Base-by-base conservation (phyloP, 768 basidiomycete species). In the Saitozyma sp. region DNA sequence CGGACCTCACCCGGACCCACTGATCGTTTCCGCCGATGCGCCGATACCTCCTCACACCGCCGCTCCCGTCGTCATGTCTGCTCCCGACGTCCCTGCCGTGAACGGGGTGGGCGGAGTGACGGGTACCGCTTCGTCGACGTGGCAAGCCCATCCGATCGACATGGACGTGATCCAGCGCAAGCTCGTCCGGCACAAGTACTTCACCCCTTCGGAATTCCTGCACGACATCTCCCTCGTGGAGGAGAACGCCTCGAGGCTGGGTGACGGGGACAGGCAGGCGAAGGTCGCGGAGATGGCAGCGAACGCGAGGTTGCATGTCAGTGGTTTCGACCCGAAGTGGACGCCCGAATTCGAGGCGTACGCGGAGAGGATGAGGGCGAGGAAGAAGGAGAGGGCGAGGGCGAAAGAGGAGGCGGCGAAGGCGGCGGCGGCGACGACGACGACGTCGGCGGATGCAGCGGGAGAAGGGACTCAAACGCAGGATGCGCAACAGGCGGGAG, bases 281-380 rank as follows among this genome's bases (percentile, higher is more conserved):
- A 89, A 88, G 65, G 91, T 95, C 0, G 89, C 91, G 64, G 88
- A 91, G 45, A 91, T 99, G 91, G 85, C 87, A 65, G 91, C 87
- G 20, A 71, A 81, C 59, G 89, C 90, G 16, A 84, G 90, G 1
- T 84, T 96, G 74, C 88, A 73, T 61, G 70, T 73, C 9, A 51
- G 51, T 13, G 63, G 62, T 0, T 76, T 76, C 55, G 75, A 76
- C 54, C 70, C 62, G 0, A 83, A 85, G 56, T 89, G 96, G 77
- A 82, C 83, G 55, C 61, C 87, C 38, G 95, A 97, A 77, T 97
- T 94, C 77, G 88, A 89, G 75, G 84, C 90, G 66, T 93, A 94
- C 90, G 89, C 91, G 13, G 75, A 66, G 40, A 62, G 83, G 20
- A 90, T 94, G 75, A 55, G 69, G 81, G 86, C 62, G 85, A 87